Base-by-base conservation (phyloP, 306 rosid genomes). In the Morella rubra region DNA sequence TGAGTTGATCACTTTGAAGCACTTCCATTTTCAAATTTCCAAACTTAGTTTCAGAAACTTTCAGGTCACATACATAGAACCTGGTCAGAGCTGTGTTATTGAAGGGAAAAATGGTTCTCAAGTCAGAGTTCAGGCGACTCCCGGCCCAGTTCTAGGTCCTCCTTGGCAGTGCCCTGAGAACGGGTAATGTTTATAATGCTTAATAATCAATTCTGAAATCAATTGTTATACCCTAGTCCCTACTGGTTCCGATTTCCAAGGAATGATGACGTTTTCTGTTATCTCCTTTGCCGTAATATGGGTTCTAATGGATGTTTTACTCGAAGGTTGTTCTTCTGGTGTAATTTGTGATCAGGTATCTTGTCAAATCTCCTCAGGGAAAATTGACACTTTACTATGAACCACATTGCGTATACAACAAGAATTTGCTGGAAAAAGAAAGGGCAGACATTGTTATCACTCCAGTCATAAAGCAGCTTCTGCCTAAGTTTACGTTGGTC, bases 161-260 rank as follows among this genome's bases (percentile, higher is more conserved):
- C 97, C 97, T 50, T 92, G 98, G 98, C 98, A 92, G 87, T 91
- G 93, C 66, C 96, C 98, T 41, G 96, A 94, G 78, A 94, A 94
- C 47, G 97, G 98, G 98, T 94, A 89, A 70, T 82, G 45, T 27
- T 76, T 81, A 72, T 81, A 66, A 14, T 20, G 66, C 58, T 20
- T 51, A 19, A n/a, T 61, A 73, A 75, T 41, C 54, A 37, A 44
- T 24, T 53, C 8, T 44, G 41, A 32, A 19, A 76, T 64, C 62
- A 51, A 49, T 44, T 68, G 44, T 32, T 16, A 78, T 62, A 46
- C 24, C 47, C 41, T 42, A 32, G 37, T 32, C 37, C 37, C 37
- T 32, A 32, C 20, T 51, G 54, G 62, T 50, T 32, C 74, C 52
- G 44, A 37, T 52, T 19, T n/a, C 37, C 37, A 44, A 45, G 41